These are phyloP conservation scores for Xerocomus tenax DNA, from an alignment of 1,284 basidiomycete species.

Conservation along the genomic window DNA sequence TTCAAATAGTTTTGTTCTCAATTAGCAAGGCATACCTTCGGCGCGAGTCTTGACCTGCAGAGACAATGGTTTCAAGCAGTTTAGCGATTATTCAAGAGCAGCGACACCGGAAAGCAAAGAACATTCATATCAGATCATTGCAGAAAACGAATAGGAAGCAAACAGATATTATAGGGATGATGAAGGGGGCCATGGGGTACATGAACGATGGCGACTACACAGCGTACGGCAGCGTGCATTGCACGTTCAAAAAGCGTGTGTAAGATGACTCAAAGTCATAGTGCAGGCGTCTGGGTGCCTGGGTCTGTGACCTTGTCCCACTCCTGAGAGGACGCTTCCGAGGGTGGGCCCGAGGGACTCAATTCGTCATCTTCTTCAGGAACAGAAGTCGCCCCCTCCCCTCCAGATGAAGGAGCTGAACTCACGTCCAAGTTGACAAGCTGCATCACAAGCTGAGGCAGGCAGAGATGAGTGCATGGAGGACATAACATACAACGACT, in stretches of 20 bases:
- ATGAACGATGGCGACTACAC: constrained; percentile 27
- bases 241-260: constrained; percentile 27
- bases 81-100: constrained; percentile 17
- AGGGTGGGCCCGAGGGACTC: constrained; percentile 63
- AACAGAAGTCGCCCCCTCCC: constrained; percentile 26
- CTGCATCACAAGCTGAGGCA: constrained; percentile 71
- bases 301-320: constrained; percentile 77
- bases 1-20: constrained; percentile 20
- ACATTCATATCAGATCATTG: constrained; percentile 58
- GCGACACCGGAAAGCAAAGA: constrained; percentile 32
- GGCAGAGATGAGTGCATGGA: constrained; percentile 1
- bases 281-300: constrained; percentile 45
- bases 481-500: constrained; percentile 13
- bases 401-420: constrained; percentile 42
- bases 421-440: constrained; percentile 85
- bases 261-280: constrained; percentile 28
- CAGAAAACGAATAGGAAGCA: constrained; percentile 23
- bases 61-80: constrained; percentile 12
- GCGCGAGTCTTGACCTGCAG: constrained; percentile 55
- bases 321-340: constrained; percentile 75
- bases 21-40: constrained; percentile 56
- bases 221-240: constrained; percentile 27
- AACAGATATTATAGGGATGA: constrained; percentile 16
- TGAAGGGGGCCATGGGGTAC: constrained; percentile 18
- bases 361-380: constrained; percentile 42